Evolutionary conservation across 352 stramenopile genomes (phyloP).

Genomic region (Phytopythium ostracodes): DNA sequence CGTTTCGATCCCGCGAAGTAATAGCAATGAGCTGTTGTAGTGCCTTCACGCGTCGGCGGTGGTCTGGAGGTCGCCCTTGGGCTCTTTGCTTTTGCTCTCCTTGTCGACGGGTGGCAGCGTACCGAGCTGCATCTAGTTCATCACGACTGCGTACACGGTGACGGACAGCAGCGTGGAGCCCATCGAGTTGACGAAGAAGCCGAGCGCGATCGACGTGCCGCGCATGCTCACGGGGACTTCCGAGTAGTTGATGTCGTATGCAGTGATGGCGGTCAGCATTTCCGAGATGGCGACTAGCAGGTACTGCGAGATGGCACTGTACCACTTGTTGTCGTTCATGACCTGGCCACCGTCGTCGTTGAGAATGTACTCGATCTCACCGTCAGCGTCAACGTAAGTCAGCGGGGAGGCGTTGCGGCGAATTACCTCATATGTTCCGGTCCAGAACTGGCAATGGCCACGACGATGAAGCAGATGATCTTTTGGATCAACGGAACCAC

Average conservation of each 20-base stretch:
- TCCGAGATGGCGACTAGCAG: slow-evolving; percentile 20
- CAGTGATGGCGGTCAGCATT: slow-evolving; percentile 32
- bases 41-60: not conserved
- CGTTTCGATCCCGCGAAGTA: no score
- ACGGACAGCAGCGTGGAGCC: slow-evolving; percentile 45
- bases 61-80: slow-evolving; percentile 5
- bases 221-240: slow-evolving; percentile 33
- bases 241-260: slow-evolving; percentile 40
- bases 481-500: slow-evolving; percentile 34
- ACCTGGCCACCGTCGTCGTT: slow-evolving; percentile 26
- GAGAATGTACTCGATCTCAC: slow-evolving; percentile 18
- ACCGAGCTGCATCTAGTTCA: slow-evolving; percentile 30
- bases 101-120: slow-evolving; percentile 14
- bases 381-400: slow-evolving; percentile 16
- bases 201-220: slow-evolving; percentile 30
- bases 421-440: slow-evolving; percentile 30
- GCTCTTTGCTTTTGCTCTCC: not conserved
- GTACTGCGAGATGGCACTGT: slow-evolving; percentile 31
- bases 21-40: no score
- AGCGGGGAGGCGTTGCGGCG: slow-evolving; percentile 17
- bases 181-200: slow-evolving; percentile 48
- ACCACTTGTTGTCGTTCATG: slow-evolving; percentile 38
- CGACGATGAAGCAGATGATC: slow-evolving; percentile 34
- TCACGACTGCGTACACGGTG: slow-evolving; percentile 21
- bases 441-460: slow-evolving; percentile 36